Conservation (phyloP, 2,329 filamentous ascomycete genomes). For the Hymenotorrendiella dingleyae region DNA sequence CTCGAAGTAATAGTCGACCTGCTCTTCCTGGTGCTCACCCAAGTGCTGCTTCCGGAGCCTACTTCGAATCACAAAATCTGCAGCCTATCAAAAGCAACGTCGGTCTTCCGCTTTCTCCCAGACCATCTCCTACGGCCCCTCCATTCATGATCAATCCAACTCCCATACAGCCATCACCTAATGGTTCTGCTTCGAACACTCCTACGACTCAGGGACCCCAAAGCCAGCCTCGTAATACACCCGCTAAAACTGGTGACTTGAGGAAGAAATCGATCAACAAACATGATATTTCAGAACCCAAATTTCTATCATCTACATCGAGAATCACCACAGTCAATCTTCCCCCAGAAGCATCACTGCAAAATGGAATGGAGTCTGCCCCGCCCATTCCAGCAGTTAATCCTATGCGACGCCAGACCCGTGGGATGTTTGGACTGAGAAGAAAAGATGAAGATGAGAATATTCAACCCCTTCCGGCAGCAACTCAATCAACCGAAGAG, state of each 20-base stretch:
- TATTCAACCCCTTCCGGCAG: constrained; percentile 19
- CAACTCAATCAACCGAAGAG: constrained; percentile 28
- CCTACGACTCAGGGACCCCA: constrained; percentile 18
- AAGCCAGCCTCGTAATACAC: constrained; percentile 10
- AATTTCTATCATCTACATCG: constrained; percentile 29
- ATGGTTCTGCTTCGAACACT: constrained; percentile 17
- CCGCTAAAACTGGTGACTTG: no score
- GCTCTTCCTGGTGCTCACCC: constrained; percentile 9
- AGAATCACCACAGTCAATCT: constrained; percentile 28
- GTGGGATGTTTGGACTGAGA: constrained; percentile 27
- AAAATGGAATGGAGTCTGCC: constrained; percentile 22
- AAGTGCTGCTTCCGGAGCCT: no score
- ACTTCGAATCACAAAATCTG: constrained; percentile 24
- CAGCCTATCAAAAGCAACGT: constrained; percentile 18
- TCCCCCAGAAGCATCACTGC: constrained; percentile 25
- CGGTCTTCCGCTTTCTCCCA: constrained; percentile 23
- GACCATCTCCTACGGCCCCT: constrained; percentile 28
- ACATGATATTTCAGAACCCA: constrained; percentile 30
- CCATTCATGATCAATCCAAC: constrained; percentile 28
- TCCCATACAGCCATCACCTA: constrained; percentile 20
- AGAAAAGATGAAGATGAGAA: constrained; percentile 22
- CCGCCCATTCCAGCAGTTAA: constrained; percentile 31
- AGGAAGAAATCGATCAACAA: constrained; percentile 30
- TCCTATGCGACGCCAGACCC: constrained; percentile 28
- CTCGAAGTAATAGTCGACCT: constrained; percentile 26